Evolutionary conservation across 768 basidiomycete genomes (phyloP).

Genomic region (Tricholoma sp.): DNA sequence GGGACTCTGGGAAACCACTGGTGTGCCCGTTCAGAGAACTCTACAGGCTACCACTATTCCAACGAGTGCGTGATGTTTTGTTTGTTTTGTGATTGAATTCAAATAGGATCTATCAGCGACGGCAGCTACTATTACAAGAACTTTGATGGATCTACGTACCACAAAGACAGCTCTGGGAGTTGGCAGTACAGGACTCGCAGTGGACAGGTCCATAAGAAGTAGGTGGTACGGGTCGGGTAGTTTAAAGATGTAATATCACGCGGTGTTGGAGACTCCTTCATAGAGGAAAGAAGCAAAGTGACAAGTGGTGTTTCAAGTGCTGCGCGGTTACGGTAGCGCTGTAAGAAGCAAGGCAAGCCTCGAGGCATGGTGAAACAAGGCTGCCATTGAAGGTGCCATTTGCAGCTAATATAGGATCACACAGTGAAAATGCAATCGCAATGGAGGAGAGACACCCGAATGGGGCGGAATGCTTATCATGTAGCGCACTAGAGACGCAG

Average conservation of each 20-base stretch:
- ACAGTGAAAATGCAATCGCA: too few relatives aligned
- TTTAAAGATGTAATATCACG: too few relatives aligned
- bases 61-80: constrained; percentile 36
- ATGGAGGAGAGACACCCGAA: too few relatives aligned
- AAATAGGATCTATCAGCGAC: constrained; percentile 26
- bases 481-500: too few relatives aligned
- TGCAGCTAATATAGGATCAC: too few relatives aligned
- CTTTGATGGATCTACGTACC: constrained; percentile 56
- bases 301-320: too few relatives aligned
- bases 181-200: constrained; percentile 47
- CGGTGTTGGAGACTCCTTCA: constrained; percentile 19
- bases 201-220: constrained; percentile 23
- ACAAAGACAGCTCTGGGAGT: constrained; percentile 44
- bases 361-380: too few relatives aligned
- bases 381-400: too few relatives aligned
- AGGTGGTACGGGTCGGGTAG: not conserved
- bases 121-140: constrained; percentile 64
- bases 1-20: constrained; percentile 62
- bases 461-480: too few relatives aligned
- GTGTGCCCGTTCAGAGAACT: constrained; percentile 45
- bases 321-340: too few relatives aligned
- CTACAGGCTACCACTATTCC: constrained; percentile 53
- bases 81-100: not conserved
- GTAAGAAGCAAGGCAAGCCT: too few relatives aligned
- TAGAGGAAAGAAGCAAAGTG: too few relatives aligned